A percentile compares a stretch with the other conserved stretches of the same genome.
Conservation (phyloP, 805 yeast species). For the Maudiozyma serrabonitensis region DNA sequence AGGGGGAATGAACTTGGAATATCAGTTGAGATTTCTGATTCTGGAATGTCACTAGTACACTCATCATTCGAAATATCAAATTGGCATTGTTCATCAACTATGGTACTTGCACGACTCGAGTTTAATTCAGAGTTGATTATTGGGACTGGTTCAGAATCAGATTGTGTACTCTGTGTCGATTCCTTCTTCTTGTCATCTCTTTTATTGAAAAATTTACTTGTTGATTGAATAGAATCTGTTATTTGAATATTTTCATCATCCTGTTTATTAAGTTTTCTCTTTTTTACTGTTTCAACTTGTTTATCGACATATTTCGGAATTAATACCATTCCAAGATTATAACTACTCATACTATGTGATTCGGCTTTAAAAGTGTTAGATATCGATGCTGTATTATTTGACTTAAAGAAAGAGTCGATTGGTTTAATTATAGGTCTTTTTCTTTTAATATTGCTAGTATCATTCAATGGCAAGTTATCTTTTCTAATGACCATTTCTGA, state of each 20-base stretch:
- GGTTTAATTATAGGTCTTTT: constrained; percentile 1
- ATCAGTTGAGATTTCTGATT: constrained; percentile 21
- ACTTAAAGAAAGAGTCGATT: constrained; percentile 17
- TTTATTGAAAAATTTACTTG: constrained; percentile 10
- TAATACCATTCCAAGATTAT: neutral
- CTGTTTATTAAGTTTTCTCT: constrained; percentile 12
- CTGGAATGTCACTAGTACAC: constrained; percentile 8
- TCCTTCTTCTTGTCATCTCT: neutral
- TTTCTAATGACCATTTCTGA: constrained; percentile 7
- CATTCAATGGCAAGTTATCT: neutral
- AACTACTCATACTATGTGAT: neutral
- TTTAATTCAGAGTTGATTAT: neutral
- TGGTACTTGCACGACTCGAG: neutral
- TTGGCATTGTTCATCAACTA: neutral
- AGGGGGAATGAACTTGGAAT: constrained; percentile 14
- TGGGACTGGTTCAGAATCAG: neutral
- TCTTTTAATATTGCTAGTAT: neutral
- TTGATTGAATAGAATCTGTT: neutral
- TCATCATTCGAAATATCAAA: neutral
- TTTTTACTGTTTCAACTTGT: constrained; percentile 14
- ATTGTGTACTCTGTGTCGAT: neutral
- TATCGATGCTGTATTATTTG: constrained; percentile 1
- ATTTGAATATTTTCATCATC: neutral
- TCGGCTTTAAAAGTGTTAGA: neutral
- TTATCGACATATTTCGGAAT: constrained; percentile 8